A percentile compares a stretch with the other conserved stretches of the same genome.
Conservation (phyloP, 306 rosid species). For the Corylus heterophylla region DNA sequence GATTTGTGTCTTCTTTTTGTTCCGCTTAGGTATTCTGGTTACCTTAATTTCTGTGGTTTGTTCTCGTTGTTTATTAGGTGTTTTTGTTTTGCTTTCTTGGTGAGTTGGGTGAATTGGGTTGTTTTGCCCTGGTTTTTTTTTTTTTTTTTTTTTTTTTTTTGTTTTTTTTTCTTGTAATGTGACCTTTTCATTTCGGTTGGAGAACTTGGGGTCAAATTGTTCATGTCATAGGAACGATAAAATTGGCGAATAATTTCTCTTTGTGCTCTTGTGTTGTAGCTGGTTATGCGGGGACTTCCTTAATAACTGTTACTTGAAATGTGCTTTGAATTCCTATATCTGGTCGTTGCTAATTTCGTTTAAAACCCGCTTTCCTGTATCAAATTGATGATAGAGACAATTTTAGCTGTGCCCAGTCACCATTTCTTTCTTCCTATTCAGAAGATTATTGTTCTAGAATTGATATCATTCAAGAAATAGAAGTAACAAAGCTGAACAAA, state of each 20-base stretch:
- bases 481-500: background rate
- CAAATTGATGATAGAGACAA: background rate
- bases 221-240: background rate
- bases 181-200: background rate
- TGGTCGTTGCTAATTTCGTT: background rate
- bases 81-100: background rate
- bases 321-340: background rate
- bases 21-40: slow-evolving; percentile 2
- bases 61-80: background rate
- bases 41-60: background rate
- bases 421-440: too few species aligned
- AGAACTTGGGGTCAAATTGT: background rate
- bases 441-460: too few species aligned
- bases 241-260: background rate
- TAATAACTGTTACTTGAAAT: background rate
- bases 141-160: background rate
- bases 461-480: background rate
- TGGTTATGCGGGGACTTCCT: too few species aligned
- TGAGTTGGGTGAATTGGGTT: slow-evolving; percentile 19
- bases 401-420: too few species aligned
- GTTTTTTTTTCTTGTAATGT: background rate
- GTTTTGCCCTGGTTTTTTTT: background rate
- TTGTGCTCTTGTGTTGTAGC: background rate
- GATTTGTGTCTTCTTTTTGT: too few species aligned
- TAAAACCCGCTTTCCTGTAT: background rate